Percentiles rank a stretch among this genome's conserved stretches.
Conservation (phyloP, 179 eudicot species). For the Beta corolliflora region DNA sequence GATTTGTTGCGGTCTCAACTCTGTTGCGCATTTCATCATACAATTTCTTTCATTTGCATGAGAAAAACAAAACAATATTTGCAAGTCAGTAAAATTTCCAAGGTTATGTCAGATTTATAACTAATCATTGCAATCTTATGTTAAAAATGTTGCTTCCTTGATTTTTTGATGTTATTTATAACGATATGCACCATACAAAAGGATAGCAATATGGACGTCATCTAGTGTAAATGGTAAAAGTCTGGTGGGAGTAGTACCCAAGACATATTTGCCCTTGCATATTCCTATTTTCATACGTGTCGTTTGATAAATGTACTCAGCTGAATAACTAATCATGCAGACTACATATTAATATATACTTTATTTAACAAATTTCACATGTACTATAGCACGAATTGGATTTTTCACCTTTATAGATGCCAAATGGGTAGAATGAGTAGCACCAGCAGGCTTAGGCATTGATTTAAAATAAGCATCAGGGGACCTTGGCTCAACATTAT, state of each 20-base stretch:
- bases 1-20: slow-evolving; percentile 45
- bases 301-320: no score
- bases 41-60: slow-evolving; percentile 41
- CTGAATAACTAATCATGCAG: no score
- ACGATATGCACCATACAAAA: no score
- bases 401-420: slow-evolving; percentile 35
- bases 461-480: slow-evolving; percentile 57
- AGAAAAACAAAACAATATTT: background rate
- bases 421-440: slow-evolving; percentile 32
- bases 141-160: no score
- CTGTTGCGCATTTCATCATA: slow-evolving; percentile 66
- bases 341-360: no score
- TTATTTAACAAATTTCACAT: background rate
- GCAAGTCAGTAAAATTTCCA: background rate
- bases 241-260: no score
- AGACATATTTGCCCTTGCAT: no score
- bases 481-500: slow-evolving; percentile 46
- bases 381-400: background rate
- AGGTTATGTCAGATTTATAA: background rate
- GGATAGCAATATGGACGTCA: no score
- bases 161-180: no score
- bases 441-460: slow-evolving; percentile 20
- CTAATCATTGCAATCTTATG: no score
- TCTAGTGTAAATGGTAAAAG: no score
- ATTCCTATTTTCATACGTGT: no score